Percentiles rank a stretch among this genome's conserved stretches.
These are phyloP conservation scores for Nicotiana otophora DNA, from an alignment of 257 asterid genomes.

Conservation along the genomic window DNA sequence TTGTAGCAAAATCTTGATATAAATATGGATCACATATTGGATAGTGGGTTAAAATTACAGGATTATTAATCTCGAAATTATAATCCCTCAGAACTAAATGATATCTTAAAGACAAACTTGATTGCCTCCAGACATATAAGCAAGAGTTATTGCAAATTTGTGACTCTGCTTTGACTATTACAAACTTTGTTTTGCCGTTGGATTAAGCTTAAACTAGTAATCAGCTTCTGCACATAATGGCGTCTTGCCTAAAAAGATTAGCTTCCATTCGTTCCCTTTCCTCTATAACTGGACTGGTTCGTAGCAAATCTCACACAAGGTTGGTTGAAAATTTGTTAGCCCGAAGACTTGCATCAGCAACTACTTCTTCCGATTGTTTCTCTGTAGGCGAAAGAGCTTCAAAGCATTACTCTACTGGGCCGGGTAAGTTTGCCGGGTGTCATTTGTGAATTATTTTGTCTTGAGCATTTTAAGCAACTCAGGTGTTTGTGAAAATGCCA, in stretches of 20 bases:
- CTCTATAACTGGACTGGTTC: slow-evolving; percentile 1
- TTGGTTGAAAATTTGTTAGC: neutral
- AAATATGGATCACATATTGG: no score
- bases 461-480: neutral
- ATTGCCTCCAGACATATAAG: neutral
- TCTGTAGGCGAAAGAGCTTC: slow-evolving; percentile 20
- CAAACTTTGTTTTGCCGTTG: neutral
- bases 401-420: neutral
- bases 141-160: neutral
- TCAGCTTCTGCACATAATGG: slow-evolving; percentile 16
- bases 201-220: neutral
- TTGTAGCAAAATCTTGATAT: no score
- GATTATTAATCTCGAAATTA: no score
- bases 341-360: slow-evolving; percentile 17
- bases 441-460: neutral
- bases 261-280: slow-evolving; percentile 18
- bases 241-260: slow-evolving; percentile 28
- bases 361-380: neutral
- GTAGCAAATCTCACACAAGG: neutral
- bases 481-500: slow-evolving; percentile 49
- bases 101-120: neutral
- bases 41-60: no score
- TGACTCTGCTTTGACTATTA: neutral
- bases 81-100: neutral
- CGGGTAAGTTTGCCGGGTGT: slow-evolving; percentile 24